Percentiles rank a stretch among this genome's conserved stretches.
Evolutionary conservation across 2,329 filamentous ascomycete species (phyloP).

Genomic region (Dryadomyces sulphureus): DNA sequence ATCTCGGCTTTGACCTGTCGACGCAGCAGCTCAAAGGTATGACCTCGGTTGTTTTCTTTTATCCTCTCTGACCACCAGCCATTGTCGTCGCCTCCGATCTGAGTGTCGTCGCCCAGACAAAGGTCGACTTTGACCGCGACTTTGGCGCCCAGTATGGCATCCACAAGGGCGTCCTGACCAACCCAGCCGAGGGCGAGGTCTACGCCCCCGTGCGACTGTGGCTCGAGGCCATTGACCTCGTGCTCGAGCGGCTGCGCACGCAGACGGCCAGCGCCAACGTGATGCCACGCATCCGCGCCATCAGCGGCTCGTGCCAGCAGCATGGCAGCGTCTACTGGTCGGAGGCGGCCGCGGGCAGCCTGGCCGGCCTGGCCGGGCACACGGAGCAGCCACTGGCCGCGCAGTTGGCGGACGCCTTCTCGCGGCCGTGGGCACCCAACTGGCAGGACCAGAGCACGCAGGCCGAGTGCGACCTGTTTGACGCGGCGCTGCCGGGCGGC

Average conservation of each 20-base stretch:
- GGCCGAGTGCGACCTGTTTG: conserved; percentile 78
- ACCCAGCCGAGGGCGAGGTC: conserved; percentile 72
- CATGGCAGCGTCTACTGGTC: conserved; percentile 97
- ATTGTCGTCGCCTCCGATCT: conserved; percentile 75
- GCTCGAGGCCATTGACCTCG: conserved; percentile 82
- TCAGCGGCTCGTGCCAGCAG: conserved; percentile 91
- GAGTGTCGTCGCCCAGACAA: conserved; percentile 67
- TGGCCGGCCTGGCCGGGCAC: conserved; percentile 33
- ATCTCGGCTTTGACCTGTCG: conserved; percentile 88
- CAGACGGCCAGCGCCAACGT: conserved; percentile 42
- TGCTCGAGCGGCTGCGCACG: conserved; percentile 56
- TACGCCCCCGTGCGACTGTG: conserved; percentile 89
- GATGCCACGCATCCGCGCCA: conserved; percentile 59
- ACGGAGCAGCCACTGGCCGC: conserved; percentile 49
- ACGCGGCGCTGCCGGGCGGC: conserved; percentile 47
- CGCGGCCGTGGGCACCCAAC: conserved; percentile 80
- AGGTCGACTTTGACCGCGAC: conserved; percentile 90
- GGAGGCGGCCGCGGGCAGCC: conserved; percentile 46
- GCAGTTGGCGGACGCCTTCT: conserved; percentile 54
- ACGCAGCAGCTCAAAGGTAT: conserved; percentile 91
- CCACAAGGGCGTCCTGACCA: conserved; percentile 74
- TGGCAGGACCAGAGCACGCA: conserved; percentile 98
- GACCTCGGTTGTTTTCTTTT: conserved; percentile 4
- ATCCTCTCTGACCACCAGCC: conserved; percentile 28
- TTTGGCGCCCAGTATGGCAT: conserved; percentile 59